A percentile compares a stretch with the other conserved stretches of the same genome.
Evolutionary conservation across 495 filamentous ascomycete species (phyloP).

Genomic region (Annulohypoxylon maeteangense): DNA sequence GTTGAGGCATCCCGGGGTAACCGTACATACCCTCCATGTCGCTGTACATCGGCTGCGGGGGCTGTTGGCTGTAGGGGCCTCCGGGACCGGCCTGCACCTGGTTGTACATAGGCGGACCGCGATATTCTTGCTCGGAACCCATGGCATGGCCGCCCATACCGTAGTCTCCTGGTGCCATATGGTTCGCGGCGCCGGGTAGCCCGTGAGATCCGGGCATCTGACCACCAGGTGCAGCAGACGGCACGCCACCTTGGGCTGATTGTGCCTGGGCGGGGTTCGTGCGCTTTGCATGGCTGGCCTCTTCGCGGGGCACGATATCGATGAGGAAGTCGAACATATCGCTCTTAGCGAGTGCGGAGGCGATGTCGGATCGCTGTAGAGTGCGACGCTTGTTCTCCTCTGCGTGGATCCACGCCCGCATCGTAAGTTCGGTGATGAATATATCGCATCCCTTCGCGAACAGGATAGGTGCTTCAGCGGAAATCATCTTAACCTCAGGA

Average conservation of each 20-base stretch:
- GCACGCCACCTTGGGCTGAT: conserved; percentile 51
- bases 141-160: conserved; percentile 67
- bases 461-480: conserved; percentile 94
- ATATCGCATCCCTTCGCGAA: conserved; percentile 99
- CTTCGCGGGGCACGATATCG: conserved; percentile 96
- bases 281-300: conserved; percentile 87
- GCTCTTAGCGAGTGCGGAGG: conserved; percentile 91
- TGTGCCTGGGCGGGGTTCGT: conserved; percentile 64
- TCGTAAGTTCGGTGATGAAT: conserved; percentile 98
- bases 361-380: conserved; percentile 94
- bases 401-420: conserved; percentile 99
- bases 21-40: conserved; percentile 87
- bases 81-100: conserved; percentile 77
- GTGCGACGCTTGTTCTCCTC: conserved; percentile 99
- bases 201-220: conserved; percentile 72
- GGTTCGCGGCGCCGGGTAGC: conserved; percentile 68
- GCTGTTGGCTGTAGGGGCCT: conserved; percentile 76
- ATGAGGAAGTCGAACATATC: conserved; percentile 99
- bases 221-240: conserved; percentile 58
- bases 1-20: conserved; percentile 81
- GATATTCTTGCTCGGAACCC: conserved; percentile 80
- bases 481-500: conserved; percentile 99
- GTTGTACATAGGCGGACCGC: conserved; percentile 81
- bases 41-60: conserved; percentile 74
- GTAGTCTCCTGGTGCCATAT: conserved; percentile 78